These are phyloP conservation scores for Xylariaceae sp. DNA, from an alignment of 2,329 filamentous ascomycete species.

Conservation along the genomic window DNA sequence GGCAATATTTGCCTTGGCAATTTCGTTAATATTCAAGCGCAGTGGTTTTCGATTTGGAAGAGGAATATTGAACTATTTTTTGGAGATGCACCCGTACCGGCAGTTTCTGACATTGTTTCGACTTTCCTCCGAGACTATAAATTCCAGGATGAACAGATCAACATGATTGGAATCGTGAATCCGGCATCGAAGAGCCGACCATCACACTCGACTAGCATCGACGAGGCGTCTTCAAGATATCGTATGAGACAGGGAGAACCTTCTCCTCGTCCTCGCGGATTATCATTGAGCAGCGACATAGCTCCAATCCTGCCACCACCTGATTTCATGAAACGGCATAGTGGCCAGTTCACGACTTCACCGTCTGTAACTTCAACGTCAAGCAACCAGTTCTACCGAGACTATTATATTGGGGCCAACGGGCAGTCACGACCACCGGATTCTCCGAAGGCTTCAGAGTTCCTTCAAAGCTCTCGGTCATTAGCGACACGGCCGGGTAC, in stretches of 20 bases:
- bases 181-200: conserved; percentile 57
- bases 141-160: conserved; percentile 66
- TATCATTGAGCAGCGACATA: conserved; percentile 58
- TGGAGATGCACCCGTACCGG: conserved; percentile 59
- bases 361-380: conserved; percentile 44
- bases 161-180: conserved; percentile 72
- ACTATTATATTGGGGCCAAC: conserved; percentile 44
- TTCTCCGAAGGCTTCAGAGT: conserved; percentile 52
- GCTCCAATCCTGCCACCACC: conserved; percentile 60
- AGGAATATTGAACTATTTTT: conserved; percentile 75
- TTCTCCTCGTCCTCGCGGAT: conserved; percentile 49
- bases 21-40: conserved; percentile 76
- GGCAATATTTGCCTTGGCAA: conserved; percentile 78
- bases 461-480: conserved; percentile 44
- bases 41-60: conserved; percentile 79
- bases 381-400: conserved; percentile 51
- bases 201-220: conserved; percentile 55
- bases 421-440: conserved; percentile 48
- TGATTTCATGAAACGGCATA: conserved; percentile 61
- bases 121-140: conserved; percentile 76
- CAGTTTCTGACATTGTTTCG: conserved; percentile 66
- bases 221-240: conserved; percentile 45
- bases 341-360: conserved; percentile 60
- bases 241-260: conserved; percentile 46
- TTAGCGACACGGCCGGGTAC: conserved; percentile 52